Base-by-base conservation (phyloP, 2,329 filamentous ascomycete species). In the Alternaria longipes region DNA sequence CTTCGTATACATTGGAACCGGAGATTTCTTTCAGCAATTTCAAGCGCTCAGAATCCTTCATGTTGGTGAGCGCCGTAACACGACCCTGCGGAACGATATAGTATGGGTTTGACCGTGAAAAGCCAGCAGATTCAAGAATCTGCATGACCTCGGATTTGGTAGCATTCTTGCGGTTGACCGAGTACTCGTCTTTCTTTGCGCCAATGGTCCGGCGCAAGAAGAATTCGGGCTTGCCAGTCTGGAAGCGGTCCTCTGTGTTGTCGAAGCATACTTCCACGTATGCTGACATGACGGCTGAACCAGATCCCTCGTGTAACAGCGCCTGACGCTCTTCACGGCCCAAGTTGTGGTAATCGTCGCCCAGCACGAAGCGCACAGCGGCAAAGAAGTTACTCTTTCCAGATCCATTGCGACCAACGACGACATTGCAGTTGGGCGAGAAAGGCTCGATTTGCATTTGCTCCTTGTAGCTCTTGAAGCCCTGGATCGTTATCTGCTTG, bases 381-480 rank as follows among this genome's bases (percentile, higher is more conserved):
- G 95, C 94, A 81, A 99, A 99, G 87, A 99, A 99, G 83, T 99
- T 99, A 80, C 93, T 97, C 86, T 99, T 99, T 76, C 95, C 95
- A 3, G 95, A 98, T 69, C 95, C 95, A 89, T 99, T 99, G 84
- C 95, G 94, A 70, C 95, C 95, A 75, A 99, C 95, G 74, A 99
- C 97, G 70, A 99, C 94, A 84, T 99, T 99, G 74, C 94, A 95
- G 74, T 96, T 96, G 54, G 94, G 90, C 45, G 94, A 98, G 81
- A 99, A 99, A 63, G 94, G 94, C 78, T 99, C 95, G 78, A 98
- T 97, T 79, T 97, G 92, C 54, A 93, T 98, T 80, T 99, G 96
- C 78, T 99, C 94, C 86, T 99, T 99, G 88, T 99, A 99, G 86
- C 94, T 97, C 84, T 99, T 99, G 84, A 99, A 99, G 89, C 95